Base-by-base conservation (phyloP, 345 rosid genomes). In the Cardiospermum halicacabum region DNA sequence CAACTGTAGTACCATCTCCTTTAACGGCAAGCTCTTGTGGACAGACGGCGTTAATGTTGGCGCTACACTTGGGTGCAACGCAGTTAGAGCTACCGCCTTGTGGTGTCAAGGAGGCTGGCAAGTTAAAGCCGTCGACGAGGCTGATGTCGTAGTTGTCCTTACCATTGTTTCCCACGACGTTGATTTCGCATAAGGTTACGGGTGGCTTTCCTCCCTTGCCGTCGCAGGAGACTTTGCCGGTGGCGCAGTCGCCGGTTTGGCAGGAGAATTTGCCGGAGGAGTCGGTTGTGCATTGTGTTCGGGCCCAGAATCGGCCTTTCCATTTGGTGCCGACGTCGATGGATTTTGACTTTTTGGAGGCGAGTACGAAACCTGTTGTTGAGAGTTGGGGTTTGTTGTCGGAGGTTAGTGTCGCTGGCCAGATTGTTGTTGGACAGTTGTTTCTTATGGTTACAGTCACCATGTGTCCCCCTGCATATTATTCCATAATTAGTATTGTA, bases 221-320 rank as follows among this genome's bases (percentile, higher is more conserved):
- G 0, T 45, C 60, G 64, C 96, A 82, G 4, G 59, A 39, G 0
- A 82, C 13, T 31, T 74, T 66, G 3, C 92, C 85, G 0, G 85
- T 73, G 21, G 57, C 82, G 1, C 90, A 86, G 32, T 84, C 84
- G 4, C 76, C 89, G 0, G 85, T 34, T 34, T 7, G 9, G 1
- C 39, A 34, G 10, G 39, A 0, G 39, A 34, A 34, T 4, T 34
- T 34, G 0, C 78, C 80, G 2, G 70, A 0, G 34, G 77, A 21
- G 28, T 62, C 74, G 1, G 60, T 30, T 30, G 77, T 22, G 74
- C 96, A 88, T 3, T 40, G 53, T 0, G 86, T 56, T 16, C 88
- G 65, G 11, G 68, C 96, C 91, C 89, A 84, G 0, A 85, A 0
- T 5, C 80, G 72, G 31, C 89, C 91, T 0, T 56, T 4, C 89